Evolutionary conservation across 306 rosid genomes (phyloP).

Genomic region (Medicago arabica): DNA sequence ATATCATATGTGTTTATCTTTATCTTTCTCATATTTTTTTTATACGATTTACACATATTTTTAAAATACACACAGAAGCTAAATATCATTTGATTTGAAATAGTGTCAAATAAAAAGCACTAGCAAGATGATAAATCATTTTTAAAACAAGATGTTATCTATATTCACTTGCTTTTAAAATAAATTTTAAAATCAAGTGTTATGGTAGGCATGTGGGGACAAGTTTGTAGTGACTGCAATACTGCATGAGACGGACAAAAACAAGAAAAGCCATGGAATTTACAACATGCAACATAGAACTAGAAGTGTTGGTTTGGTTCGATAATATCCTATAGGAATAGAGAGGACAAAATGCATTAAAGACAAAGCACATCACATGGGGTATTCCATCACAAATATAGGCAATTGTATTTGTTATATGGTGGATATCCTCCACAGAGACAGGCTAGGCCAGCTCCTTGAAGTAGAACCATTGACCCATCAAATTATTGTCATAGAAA

Average conservation of each 20-base stretch:
- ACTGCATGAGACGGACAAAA: conserved; percentile 1
- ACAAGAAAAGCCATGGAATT: conserved; percentile 23
- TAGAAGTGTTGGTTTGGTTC: neutral
- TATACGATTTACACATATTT: too few species aligned
- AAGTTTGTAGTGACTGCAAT: neutral
- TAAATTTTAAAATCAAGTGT: neutral
- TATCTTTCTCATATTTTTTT: too few species aligned
- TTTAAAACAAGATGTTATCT: too few species aligned
- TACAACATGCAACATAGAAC: conserved; percentile 4
- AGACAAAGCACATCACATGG: conserved; percentile 29
- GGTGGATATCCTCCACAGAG: neutral
- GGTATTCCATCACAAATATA: neutral
- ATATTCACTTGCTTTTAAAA: too few species aligned
- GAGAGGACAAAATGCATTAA: conserved; percentile 22
- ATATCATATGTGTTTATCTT: too few species aligned
- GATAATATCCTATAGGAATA: neutral
- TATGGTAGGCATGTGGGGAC: neutral
- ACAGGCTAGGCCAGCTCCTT: conserved; percentile 34
- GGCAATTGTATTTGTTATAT: neutral
- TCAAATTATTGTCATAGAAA: conserved; percentile 26
- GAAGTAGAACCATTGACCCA: conserved; percentile 15
- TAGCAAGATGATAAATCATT: too few species aligned
- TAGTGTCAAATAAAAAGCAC: too few species aligned
- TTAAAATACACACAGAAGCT: too few species aligned
- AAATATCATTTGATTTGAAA: too few species aligned